These are phyloP conservation scores for Ganoderma lingzhi DNA, from an alignment of 1,284 basidiomycete species.

Conservation along the genomic window DNA sequence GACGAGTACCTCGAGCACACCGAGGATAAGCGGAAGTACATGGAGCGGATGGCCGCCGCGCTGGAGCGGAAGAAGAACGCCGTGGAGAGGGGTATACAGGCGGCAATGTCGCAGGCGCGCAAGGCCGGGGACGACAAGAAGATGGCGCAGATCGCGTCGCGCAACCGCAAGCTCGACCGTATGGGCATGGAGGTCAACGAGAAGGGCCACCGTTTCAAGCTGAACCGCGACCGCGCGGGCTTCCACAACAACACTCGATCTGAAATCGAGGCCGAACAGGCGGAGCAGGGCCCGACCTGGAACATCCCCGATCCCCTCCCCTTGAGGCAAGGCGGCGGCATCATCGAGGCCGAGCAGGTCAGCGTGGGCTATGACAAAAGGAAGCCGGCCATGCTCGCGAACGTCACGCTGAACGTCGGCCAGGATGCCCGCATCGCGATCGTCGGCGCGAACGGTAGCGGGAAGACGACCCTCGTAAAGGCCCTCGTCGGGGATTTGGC, in stretches of 20 bases:
- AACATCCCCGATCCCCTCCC: constrained; percentile 56
- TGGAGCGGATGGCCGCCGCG: constrained; percentile 60
- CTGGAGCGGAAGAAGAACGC: constrained; percentile 58
- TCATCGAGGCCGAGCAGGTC: constrained; percentile 61
- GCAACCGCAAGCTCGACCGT: constrained; percentile 57
- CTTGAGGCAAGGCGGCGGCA: constrained; percentile 58
- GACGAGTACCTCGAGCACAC: constrained; percentile 62
- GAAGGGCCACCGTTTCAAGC: constrained; percentile 62
- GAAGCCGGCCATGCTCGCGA: constrained; percentile 51
- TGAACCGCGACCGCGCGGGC: constrained; percentile 66
- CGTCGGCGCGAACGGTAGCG: constrained; percentile 62
- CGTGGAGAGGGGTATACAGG: constrained; percentile 29
- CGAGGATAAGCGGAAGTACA: constrained; percentile 57
- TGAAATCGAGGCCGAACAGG: constrained; percentile 58
- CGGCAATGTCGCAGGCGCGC: constrained; percentile 31
- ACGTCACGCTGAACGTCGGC: constrained; percentile 63
- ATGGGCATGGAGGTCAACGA: constrained; percentile 58
- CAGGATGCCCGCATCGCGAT: constrained; percentile 65
- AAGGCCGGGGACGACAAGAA: constrained; percentile 68
- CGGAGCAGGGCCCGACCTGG: constrained; percentile 57
- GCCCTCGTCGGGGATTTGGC: constrained; percentile 60
- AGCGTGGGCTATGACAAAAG: constrained; percentile 50
- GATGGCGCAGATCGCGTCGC: constrained; percentile 56
- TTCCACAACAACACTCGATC: constrained; percentile 54
- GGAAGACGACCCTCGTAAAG: constrained; percentile 71